Evolutionary conservation across 441 rosid species (phyloP).

Genomic region (Heliophila coronopifolia): DNA sequence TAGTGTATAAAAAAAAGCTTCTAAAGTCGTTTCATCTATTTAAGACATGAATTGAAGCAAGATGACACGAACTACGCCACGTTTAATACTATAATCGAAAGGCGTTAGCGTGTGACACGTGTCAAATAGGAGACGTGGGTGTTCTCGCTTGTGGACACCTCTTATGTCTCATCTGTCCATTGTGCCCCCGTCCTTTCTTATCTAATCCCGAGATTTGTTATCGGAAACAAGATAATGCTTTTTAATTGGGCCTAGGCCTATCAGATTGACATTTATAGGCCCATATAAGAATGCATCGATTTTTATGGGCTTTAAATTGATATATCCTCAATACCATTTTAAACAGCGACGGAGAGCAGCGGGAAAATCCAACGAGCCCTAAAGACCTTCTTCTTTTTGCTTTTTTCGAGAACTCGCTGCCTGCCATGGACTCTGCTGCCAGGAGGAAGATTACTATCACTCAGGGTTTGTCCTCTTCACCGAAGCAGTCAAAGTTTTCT

Average conservation of each 20-base stretch:
- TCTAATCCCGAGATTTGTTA: slow-evolving; percentile 7
- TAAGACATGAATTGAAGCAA: slow-evolving; percentile 2
- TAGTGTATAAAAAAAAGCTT: background rate
- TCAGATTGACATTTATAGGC: background rate
- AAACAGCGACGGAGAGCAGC: slow-evolving; percentile 17
- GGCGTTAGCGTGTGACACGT: slow-evolving; percentile 15
- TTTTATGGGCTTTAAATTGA: background rate
- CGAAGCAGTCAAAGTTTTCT: slow-evolving; percentile 53
- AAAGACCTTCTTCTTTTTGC: slow-evolving; percentile 7
- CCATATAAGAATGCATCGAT: background rate
- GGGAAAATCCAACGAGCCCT: slow-evolving; percentile 12
- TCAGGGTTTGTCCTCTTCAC: slow-evolving; percentile 30
- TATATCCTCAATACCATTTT: no score
- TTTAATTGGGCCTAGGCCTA: background rate
- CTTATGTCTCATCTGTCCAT: slow-evolving; percentile 8
- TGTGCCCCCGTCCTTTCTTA: slow-evolving; percentile 19
- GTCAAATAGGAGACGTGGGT: slow-evolving; percentile 25
- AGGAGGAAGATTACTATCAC: slow-evolving; percentile 16
- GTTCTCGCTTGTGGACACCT: background rate
- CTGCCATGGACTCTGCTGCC: slow-evolving; percentile 31
- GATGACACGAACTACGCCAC: slow-evolving; percentile 20
- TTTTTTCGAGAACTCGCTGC: background rate
- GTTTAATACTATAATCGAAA: background rate
- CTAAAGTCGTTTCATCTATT: slow-evolving; percentile 1
- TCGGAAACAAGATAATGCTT: slow-evolving; percentile 18